Base-by-base conservation (phyloP, 768 basidiomycete genomes). In the Hygrocybe punicea region DNA sequence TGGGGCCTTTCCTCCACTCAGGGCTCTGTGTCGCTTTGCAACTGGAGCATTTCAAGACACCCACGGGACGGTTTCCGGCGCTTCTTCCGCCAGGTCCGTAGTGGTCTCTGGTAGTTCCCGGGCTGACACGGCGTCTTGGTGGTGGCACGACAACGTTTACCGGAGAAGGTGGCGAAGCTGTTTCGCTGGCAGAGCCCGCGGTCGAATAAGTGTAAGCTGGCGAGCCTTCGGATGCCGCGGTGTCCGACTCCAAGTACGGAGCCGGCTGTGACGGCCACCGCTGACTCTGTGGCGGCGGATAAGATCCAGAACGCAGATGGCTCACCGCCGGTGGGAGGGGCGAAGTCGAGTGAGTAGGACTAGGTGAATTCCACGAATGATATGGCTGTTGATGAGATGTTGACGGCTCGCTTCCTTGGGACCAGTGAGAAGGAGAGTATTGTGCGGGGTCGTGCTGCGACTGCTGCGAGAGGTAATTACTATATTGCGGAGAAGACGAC, bases 1-100 rank as follows among this genome's bases (percentile, higher is more conserved):
- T 91, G 52, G 91, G 90, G 17, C 92, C 92, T 71, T 94, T 94
- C 67, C 92, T 77, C 92, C 92, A 94, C 70, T 94, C 92, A 0
- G 92, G 92, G 66, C 91, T 93, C 7, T 81, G 80, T 6, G 86
- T 91, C 10, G 80, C 85, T 71, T 85, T 88, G 72, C 92, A 94
- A 67, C 87, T 90, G 19, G 84, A 81, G 70, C 91, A 94, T 63
- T 81, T 81, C 57, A 80, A 68, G 16, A 93, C 76, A 1, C 91
- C 91, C 52, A 79, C 77, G 0, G 91, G 91, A 19, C 91, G 81
- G 62, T 86, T 89, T 17, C 85, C 81, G 33, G 75, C 69, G 53
- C 69, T 75, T 55, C 84, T 77, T 21, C 78, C 76, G 21, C 77
- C 73, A 29, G 76, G 69, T 11, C 68, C 70, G 46, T 75, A 73